These are phyloP conservation scores for Silene uniflora DNA, from an alignment of 148 eudicot species.

Conservation along the genomic window DNA sequence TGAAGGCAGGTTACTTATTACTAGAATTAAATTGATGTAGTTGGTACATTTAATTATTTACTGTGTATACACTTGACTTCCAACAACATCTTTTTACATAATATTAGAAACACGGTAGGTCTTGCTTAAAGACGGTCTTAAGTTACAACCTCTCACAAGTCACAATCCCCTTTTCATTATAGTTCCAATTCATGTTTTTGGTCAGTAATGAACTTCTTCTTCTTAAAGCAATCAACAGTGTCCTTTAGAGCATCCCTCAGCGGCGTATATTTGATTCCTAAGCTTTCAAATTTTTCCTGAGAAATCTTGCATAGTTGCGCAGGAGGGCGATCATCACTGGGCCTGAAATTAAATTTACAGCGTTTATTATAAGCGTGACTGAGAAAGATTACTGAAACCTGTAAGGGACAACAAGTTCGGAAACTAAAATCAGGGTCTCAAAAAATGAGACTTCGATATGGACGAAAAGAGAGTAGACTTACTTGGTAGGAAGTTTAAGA, in stretches of 20 bases:
- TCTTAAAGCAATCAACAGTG: slow-evolving; percentile 59
- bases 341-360: slow-evolving; percentile 35
- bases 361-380: not conserved
- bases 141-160: no score
- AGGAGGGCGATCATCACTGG: slow-evolving; percentile 45
- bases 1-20: no score
- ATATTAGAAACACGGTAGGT: no score
- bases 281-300: slow-evolving; percentile 42
- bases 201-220: slow-evolving; percentile 40
- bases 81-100: no score
- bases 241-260: slow-evolving; percentile 49
- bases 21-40: no score
- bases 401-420: no score
- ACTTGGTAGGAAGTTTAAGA: slow-evolving; percentile 58
- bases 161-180: no score
- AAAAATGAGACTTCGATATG: not conserved
- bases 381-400: not conserved
- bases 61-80: no score
- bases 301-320: slow-evolving; percentile 38
- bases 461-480: slow-evolving; percentile 20
- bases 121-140: no score
- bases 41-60: no score
- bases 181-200: not conserved
- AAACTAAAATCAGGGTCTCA: not conserved
- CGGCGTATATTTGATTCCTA: slow-evolving; percentile 56